Percentiles rank a stretch among this genome's conserved stretches.
Conservation (phyloP, 2,329 filamentous ascomycete species). For the Akanthomyces muscarius region DNA sequence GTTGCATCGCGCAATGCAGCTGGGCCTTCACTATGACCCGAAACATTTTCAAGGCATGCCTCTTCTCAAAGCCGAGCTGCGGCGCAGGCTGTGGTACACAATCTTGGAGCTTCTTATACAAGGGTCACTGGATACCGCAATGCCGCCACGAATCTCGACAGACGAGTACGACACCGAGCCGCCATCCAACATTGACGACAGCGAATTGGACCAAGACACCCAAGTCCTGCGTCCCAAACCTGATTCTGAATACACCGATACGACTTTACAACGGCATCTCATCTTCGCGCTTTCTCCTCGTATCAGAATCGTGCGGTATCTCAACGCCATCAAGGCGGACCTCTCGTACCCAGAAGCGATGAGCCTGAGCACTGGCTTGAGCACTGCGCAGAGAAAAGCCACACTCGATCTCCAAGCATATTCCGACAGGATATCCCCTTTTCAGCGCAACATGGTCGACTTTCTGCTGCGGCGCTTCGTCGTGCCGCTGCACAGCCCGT, state of each 20-base stretch:
- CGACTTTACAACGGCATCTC: not conserved
- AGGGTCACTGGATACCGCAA: constrained; percentile 35
- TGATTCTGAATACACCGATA: constrained; percentile 1
- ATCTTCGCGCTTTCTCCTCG: not conserved
- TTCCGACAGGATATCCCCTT: constrained; percentile 26
- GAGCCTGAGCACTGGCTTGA: not conserved
- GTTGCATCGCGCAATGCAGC: constrained; percentile 40
- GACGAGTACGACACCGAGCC: constrained; percentile 38
- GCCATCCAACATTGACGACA: constrained; percentile 35
- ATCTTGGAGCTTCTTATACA: constrained; percentile 39
- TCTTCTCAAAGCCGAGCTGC: constrained; percentile 34
- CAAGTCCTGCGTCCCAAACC: not conserved
- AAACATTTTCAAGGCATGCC: constrained; percentile 34
- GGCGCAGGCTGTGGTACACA: constrained; percentile 41
- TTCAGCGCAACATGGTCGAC: constrained; percentile 47
- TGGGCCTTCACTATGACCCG: constrained; percentile 43
- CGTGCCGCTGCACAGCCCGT: constrained; percentile 50
- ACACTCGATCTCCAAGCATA: not conserved
- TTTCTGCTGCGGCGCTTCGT: constrained; percentile 52
- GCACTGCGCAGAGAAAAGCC: not conserved
- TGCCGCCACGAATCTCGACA: constrained; percentile 36
- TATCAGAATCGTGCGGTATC: constrained; percentile 3
- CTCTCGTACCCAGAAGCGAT: constrained; percentile 11
- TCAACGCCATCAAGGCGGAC: constrained; percentile 4
- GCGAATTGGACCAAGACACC: constrained; percentile 22